phyloP scores from a whole-genome alignment of 495 filamentous ascomycete genomes.

The Penicillium lividum region DNA sequence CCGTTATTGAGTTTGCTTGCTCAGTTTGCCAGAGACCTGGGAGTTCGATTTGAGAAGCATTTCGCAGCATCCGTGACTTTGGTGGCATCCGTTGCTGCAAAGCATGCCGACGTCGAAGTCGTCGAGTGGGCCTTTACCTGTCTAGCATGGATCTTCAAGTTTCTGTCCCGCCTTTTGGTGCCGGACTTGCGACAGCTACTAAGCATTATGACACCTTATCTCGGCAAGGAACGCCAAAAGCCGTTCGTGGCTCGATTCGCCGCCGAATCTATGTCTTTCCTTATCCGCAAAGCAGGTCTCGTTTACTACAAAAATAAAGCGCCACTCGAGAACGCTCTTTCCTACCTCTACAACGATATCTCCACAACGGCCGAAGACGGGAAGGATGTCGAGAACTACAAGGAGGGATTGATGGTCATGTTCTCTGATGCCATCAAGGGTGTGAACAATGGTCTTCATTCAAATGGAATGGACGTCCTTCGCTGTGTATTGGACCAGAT shows the following conservation, averaged over 20 bases:
- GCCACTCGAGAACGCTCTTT: conserved; percentile 67
- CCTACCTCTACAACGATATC: conserved; percentile 69
- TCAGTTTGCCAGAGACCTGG: conserved; percentile 90
- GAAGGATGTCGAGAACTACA: conserved; percentile 58
- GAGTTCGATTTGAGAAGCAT: conserved; percentile 82
- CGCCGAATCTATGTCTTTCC: conserved; percentile 91
- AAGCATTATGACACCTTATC: conserved; percentile 77
- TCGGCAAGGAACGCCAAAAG: conserved; percentile 81
- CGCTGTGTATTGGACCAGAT: conserved; percentile 56
- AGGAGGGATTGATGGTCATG: conserved; percentile 85
- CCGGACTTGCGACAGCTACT: conserved; percentile 83
- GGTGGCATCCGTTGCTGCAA: conserved; percentile 64
- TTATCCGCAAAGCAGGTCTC: conserved; percentile 83
- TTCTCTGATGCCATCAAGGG: conserved; percentile 87
- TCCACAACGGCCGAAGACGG: conserved; percentile 50
- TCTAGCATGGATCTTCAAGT: conserved; percentile 96
- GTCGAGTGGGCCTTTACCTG: conserved; percentile 97
- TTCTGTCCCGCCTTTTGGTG: conserved; percentile 80
- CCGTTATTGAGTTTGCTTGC: conserved; percentile 81
- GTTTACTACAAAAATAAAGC: conserved; percentile 67
- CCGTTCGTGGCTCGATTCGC: conserved; percentile 85
- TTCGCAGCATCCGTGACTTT: conserved; percentile 71
- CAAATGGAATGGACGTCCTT: conserved; percentile 72
- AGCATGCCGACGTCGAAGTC: conserved; percentile 68
- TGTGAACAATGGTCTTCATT: conserved; percentile 76